Evolutionary conservation across 768 basidiomycete genomes (phyloP).

Genomic region (Tylopilus intermedius): DNA sequence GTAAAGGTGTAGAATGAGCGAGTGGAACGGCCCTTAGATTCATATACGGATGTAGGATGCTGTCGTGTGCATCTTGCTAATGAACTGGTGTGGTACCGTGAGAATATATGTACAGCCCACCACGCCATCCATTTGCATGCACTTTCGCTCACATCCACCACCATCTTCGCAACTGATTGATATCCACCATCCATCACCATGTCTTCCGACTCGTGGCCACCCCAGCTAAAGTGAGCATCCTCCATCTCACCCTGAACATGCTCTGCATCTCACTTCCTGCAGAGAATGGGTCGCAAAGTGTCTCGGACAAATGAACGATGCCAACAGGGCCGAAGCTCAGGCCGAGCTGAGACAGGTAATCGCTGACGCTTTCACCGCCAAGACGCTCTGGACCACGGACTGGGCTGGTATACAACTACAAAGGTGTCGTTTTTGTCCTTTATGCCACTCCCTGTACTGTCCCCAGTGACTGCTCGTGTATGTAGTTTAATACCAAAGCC

Average conservation of each 20-base stretch:
- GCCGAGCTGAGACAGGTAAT: slow-evolving; percentile 96
- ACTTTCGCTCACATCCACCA: background rate
- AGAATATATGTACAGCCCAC: slow-evolving; percentile 8
- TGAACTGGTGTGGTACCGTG: slow-evolving; percentile 19
- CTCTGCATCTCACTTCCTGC: slow-evolving; percentile 15
- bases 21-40: slow-evolving; percentile 18
- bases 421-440: slow-evolving; percentile 46
- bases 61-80: slow-evolving; percentile 17
- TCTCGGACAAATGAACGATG: slow-evolving; percentile 84
- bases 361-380: slow-evolving; percentile 81
- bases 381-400: slow-evolving; percentile 88
- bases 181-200: slow-evolving; percentile 32
- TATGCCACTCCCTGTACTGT: slow-evolving; percentile 4
- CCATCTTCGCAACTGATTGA: slow-evolving; percentile 7
- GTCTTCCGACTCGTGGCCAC: slow-evolving; percentile 80
- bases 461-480: slow-evolving; percentile 19
- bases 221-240: slow-evolving; percentile 61
- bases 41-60: slow-evolving; percentile 22
- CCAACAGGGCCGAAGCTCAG: slow-evolving; percentile 83
- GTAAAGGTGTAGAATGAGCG: slow-evolving; percentile 3
- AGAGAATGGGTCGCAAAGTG: slow-evolving; percentile 97
- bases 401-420: slow-evolving; percentile 86
- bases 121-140: slow-evolving; percentile 8
- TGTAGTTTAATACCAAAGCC: slow-evolving; percentile 60
- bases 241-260: background rate